Evolutionary conservation across 768 basidiomycete species (phyloP).

Genomic region (Suillus placidus): DNA sequence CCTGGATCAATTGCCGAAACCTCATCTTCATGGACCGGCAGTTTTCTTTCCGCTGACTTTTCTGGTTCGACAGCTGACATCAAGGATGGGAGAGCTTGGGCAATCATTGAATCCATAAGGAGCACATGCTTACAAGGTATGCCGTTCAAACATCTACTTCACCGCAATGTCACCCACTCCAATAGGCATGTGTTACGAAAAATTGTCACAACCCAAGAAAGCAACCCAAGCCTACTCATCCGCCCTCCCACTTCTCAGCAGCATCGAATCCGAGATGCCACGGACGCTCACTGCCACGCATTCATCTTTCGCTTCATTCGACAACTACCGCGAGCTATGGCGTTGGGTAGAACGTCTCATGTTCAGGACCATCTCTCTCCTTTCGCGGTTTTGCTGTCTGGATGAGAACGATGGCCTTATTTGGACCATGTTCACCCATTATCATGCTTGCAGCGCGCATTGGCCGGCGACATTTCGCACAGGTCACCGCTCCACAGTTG

Average conservation of each 20-base stretch:
- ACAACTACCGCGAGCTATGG: conserved; percentile 79
- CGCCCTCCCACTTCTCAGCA: conserved; percentile 56
- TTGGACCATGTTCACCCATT: conserved; percentile 68
- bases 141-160: conserved; percentile 1
- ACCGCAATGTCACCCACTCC: not conserved
- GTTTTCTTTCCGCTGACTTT: conserved; percentile 46
- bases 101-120: conserved; percentile 70
- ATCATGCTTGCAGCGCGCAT: conserved; percentile 58
- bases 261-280: conserved; percentile 51
- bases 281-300: conserved; percentile 31
- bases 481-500: conserved; percentile 69
- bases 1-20: conserved; percentile 37
- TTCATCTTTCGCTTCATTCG: conserved; percentile 50
- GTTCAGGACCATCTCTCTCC: conserved; percentile 76
- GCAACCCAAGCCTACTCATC: conserved; percentile 62
- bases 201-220: conserved; percentile 46
- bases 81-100: conserved; percentile 72
- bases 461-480: conserved; percentile 86
- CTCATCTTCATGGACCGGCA: conserved; percentile 55
- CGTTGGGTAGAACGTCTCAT: conserved; percentile 82
- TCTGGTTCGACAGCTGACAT: conserved; percentile 53
- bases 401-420: conserved; percentile 44
- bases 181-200: conserved; percentile 79
- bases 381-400: conserved; percentile 47
- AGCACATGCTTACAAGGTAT: conserved; percentile 79